Percentiles rank a stretch among this genome's conserved stretches.
These are phyloP conservation scores for Verticillium isaacii DNA, from an alignment of 2,329 filamentous ascomycete genomes.

Conservation along the genomic window DNA sequence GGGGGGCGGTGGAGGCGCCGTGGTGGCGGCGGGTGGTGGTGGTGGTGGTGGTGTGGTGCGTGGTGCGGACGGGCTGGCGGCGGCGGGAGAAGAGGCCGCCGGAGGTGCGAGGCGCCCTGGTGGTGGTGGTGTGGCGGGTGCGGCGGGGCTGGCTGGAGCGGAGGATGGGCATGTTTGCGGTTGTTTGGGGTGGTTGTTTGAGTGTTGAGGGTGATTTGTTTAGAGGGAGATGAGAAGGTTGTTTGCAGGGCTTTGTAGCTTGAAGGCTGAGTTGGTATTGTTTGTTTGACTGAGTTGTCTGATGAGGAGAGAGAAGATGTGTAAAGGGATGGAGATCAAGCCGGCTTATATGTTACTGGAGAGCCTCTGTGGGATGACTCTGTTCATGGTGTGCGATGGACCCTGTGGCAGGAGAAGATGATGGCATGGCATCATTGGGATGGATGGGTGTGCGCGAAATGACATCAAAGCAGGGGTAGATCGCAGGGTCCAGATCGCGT, in stretches of 20 bases:
- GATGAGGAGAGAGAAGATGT: slow-evolving; percentile 2
- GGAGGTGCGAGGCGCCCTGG: slow-evolving; percentile 8
- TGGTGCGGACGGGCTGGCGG: slow-evolving; percentile 11
- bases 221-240: slow-evolving; percentile 1
- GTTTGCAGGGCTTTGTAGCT: slow-evolving; percentile 1
- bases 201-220: slow-evolving; percentile 1
- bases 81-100: slow-evolving; percentile 18
- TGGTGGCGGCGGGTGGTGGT: slow-evolving; percentile 15
- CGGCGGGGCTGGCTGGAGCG: slow-evolving; percentile 11
- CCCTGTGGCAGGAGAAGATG: not conserved
- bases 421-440: slow-evolving; percentile 1
- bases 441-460: not conserved
- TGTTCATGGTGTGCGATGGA: no score
- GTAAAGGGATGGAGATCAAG: slow-evolving; percentile 1
- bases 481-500: not conserved
- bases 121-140: slow-evolving; percentile 12
- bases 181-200: slow-evolving; percentile 6
- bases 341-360: slow-evolving; percentile 9
- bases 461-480: slow-evolving; percentile 1
- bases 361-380: not conserved
- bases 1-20: slow-evolving; percentile 33
- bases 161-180: slow-evolving; percentile 26
- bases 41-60: slow-evolving; percentile 17
- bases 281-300: slow-evolving; percentile 5
- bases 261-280: slow-evolving; percentile 1